phyloP scores from a whole-genome alignment of 257 asterid species.

The Handroanthus guayacan region DNA sequence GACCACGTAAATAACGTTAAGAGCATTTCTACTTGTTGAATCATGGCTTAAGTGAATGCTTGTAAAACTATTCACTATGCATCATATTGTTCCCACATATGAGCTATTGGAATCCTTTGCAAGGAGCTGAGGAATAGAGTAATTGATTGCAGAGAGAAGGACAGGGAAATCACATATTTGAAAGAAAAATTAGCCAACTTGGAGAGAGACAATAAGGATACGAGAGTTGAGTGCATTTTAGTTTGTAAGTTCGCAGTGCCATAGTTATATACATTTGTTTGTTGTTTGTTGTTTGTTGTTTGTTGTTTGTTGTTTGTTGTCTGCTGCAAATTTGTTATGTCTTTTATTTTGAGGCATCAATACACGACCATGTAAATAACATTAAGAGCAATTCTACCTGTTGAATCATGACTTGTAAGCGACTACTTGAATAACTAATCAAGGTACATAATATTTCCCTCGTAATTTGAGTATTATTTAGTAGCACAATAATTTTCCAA shows the following conservation, averaged over 20 bases:
- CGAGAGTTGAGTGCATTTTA: conserved; percentile 57
- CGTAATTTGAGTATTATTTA: not conserved
- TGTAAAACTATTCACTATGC: not conserved
- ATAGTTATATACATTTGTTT: not conserved
- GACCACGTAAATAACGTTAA: too few relatives aligned
- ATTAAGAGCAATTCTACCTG: not conserved
- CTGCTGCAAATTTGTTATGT: not conserved
- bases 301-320: conserved; percentile 5
- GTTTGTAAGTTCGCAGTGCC: not conserved
- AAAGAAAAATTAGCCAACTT: conserved; percentile 85
- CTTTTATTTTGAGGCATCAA: not conserved
- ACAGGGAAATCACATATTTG: conserved; percentile 78
- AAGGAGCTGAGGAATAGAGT: conserved; percentile 79
- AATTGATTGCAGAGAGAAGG: conserved; percentile 89
- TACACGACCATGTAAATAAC: not conserved
- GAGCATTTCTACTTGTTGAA: not conserved
- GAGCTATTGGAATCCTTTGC: conserved; percentile 32
- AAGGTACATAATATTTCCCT: not conserved
- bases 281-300: not conserved
- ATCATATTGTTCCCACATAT: too few relatives aligned
- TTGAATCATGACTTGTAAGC: not conserved
- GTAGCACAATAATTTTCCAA: not conserved
- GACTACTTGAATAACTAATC: not conserved
- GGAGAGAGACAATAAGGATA: conserved; percentile 71
- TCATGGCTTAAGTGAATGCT: not conserved